Evolutionary conservation across 805 yeast genomes (phyloP), one percentile per base, ranked within the genome.

Genomic region (Huiozyma sinensis): DNA sequence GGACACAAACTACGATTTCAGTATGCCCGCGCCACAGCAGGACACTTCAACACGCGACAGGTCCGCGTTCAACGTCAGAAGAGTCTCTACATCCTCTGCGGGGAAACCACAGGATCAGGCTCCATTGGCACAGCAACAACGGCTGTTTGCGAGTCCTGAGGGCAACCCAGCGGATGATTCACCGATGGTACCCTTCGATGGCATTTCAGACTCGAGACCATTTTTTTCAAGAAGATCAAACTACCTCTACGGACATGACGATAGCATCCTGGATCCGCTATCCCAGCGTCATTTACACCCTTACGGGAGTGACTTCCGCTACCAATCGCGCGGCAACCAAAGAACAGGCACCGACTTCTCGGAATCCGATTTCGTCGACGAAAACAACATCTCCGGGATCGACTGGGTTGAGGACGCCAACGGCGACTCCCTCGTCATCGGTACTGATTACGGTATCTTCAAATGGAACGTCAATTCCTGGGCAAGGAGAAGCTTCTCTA

Each of bases 391-490:
- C 7, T 67, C 76, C 12, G 89, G 89, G 1, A 56, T 82, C 45
- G 81, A 77, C 44, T 73, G 83, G 73, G 61, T 73, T 39, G 69
- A 69, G 39, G 72, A 70, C 48, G 58, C 60, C 12, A 69, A 73
- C 7, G 79, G 80, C 0, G 68, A 76, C 13, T 68, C 71, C 33
- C 58, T 82, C 34, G 65, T 77, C 6, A 74, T 82, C 33, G 89
- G 85, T 1, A 71, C 78, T 42, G 80, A 77, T 47, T 76, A 73
- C 38, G 94, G 94, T 0, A 65, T 85, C 17, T 68, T 79, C 39
- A 69, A 71, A 50, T 84, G 90, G 88, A 76, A 74, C 37, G 72
- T 84, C 39, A 83, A 82, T 52, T 70, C 76, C 11, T 73, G 79
- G 73, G 74, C 76, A 30, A 67, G 85, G 54, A 65, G 82, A 46